Base-by-base conservation (phyloP, 148 eudicot species). In the Rhododendron kiyosumense region DNA sequence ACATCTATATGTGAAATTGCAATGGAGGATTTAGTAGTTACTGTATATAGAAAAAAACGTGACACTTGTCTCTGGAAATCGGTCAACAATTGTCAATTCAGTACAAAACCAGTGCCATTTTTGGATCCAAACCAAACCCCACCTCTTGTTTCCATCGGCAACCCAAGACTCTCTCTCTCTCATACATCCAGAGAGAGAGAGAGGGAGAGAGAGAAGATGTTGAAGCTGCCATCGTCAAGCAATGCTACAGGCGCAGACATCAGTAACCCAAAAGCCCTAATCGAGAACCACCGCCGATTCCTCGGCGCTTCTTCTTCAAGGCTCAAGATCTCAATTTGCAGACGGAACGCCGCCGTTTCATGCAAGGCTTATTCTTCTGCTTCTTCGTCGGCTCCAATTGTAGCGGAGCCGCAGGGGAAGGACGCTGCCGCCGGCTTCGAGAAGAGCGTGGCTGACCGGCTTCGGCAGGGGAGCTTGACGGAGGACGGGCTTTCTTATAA, bases 401-500 rank as follows among this genome's bases (percentile, higher is more conserved):
- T 85, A 0, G 81, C 88, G 5, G 86, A 75, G 79, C 48, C 79
- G 79, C 7, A 18, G n/a, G 79, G 3, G 48, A 34, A 20, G 79
- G 79, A 36, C 78, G 20, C 30, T 28, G 32, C 32, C n/a, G 75
- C 15, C 18, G 38, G 38, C 82, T 5, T 89, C 88, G 12, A 10
- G 83, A 78, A 74, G 52, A 87, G 86, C 52, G 84, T 91, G 67
- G 98, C 93, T 11, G 96, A 95, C 80, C 87, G 86, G 87, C 85
- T 96, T 34, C 82, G 97, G 87, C 63, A 90, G 77, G 99, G 98
- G 49, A 92, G 94, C 73, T 92, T 96, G 91, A 86, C 92, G 57
- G 95, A 93, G 57, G 95, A 95, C 84, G 94, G 97, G 6, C 59
- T 95, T 84, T 93, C 97, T 2, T 96, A 94, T 84, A 95, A 95